A percentile compares a stretch with the other conserved stretches of the same genome.
These are phyloP conservation scores for Quercus phellos DNA, from an alignment of 331 rosid genomes.

Conservation along the genomic window DNA sequence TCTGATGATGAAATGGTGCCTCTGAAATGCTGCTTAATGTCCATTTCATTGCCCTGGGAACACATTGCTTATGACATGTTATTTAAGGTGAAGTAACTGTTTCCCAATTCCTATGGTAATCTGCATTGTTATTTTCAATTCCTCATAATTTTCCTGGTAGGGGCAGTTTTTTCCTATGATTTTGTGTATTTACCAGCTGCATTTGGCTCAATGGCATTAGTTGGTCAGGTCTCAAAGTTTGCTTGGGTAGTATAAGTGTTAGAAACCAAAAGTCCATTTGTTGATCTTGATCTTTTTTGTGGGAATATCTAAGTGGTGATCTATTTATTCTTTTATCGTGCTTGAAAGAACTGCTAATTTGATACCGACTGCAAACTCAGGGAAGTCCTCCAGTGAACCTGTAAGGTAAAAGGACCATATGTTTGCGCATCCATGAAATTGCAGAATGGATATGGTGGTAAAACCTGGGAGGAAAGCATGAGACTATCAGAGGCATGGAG, in stretches of 20 bases:
- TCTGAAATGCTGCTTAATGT: slow-evolving; percentile 93
- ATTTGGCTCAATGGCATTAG: not conserved
- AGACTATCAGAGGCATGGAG: not conserved
- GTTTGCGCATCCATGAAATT: slow-evolving; percentile 4
- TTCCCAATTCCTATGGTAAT: not conserved
- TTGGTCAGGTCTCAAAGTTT: not conserved
- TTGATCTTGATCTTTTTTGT: not conserved
- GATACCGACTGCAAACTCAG: slow-evolving; percentile 31
- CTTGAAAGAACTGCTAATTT: slow-evolving; percentile 15
- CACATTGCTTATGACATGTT: slow-evolving; percentile 85
- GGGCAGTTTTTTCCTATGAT: not conserved
- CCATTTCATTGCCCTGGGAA: slow-evolving; percentile 97
- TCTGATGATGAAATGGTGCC: slow-evolving; percentile 78
- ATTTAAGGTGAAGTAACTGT: slow-evolving; percentile 66
- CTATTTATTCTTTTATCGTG: not conserved
- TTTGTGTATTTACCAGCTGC: not conserved
- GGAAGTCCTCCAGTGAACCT: slow-evolving; percentile 83
- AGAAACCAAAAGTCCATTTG: not conserved
- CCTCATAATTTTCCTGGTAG: not conserved
- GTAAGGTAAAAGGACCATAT: slow-evolving; percentile 59
- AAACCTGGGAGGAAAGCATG: slow-evolving; percentile 1
- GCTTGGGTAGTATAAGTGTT: not conserved
- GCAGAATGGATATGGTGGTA: slow-evolving; percentile 18
- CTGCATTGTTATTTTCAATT: not conserved
- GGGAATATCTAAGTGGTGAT: not conserved